Evolutionary conservation across 2,329 filamentous ascomycete species (phyloP).

Genomic region (Exophiala sideris): DNA sequence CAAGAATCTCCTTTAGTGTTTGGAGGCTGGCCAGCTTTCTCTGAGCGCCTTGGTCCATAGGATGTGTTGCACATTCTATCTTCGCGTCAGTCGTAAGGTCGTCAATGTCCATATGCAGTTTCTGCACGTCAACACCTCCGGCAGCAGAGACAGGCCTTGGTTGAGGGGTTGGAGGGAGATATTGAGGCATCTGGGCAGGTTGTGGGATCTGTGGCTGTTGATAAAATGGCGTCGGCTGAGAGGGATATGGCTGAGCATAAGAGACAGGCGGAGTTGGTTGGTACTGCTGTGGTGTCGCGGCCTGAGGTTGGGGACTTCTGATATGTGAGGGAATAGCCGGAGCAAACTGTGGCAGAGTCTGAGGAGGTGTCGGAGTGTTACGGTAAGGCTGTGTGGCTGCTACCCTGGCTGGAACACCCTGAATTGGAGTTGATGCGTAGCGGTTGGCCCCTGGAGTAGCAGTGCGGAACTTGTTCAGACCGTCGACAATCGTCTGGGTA

Average conservation of each 20-base stretch:
- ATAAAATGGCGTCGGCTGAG: slow-evolving; percentile 13
- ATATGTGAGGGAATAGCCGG: slow-evolving; percentile 11
- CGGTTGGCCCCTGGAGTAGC: slow-evolving; percentile 46
- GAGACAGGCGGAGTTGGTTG: slow-evolving; percentile 28
- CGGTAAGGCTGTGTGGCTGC: slow-evolving; percentile 51
- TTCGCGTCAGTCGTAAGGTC: slow-evolving; percentile 29
- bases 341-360: slow-evolving; percentile 15
- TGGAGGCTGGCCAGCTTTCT: slow-evolving; percentile 28
- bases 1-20: slow-evolving; percentile 29
- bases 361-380: slow-evolving; percentile 28
- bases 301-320: slow-evolving; percentile 17
- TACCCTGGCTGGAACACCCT: slow-evolving; percentile 46
- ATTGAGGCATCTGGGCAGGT: slow-evolving; percentile 30
- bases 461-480: slow-evolving; percentile 76
- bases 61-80: slow-evolving; percentile 29
- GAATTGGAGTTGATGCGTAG: slow-evolving; percentile 48
- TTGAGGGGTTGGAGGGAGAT: slow-evolving; percentile 32
- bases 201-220: slow-evolving; percentile 17
- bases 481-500: slow-evolving; percentile 88
- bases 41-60: slow-evolving; percentile 25
- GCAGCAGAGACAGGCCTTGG: slow-evolving; percentile 31
- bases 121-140: slow-evolving; percentile 57
- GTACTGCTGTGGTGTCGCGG: slow-evolving; percentile 30
- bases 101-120: slow-evolving; percentile 69
- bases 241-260: slow-evolving; percentile 10